Evolutionary conservation across 305 asterid genomes (phyloP).

Genomic region (Euphrasia arctica): DNA sequence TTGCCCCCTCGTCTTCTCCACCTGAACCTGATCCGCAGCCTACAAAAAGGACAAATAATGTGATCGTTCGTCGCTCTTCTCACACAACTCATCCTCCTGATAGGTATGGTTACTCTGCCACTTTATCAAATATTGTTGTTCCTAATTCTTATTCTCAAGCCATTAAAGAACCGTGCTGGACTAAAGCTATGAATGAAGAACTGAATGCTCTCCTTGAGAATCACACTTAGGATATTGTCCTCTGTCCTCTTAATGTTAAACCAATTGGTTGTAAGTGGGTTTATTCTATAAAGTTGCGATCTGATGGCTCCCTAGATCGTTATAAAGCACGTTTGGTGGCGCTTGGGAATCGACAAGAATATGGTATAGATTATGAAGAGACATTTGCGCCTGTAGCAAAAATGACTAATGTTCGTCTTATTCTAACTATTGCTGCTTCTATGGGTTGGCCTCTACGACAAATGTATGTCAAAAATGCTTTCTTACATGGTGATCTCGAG

Average conservation of each 20-base stretch:
- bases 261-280: constrained; percentile 20
- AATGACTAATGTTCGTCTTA: background rate
- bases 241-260: background rate
- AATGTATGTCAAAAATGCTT: constrained; percentile 1
- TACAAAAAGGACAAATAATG: background rate
- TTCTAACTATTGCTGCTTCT: background rate
- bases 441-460: background rate
- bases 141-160: background rate
- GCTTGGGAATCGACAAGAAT: constrained; percentile 7
- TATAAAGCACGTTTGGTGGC: constrained; percentile 7
- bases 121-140: background rate
- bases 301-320: background rate
- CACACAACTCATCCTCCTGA: background rate
- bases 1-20: no score
- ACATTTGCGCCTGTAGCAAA: constrained; percentile 6
- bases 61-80: background rate
- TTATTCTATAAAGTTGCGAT: background rate
- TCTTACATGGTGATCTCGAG: background rate
- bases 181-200: constrained; percentile 6
- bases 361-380: background rate
- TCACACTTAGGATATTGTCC: background rate
- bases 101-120: background rate
- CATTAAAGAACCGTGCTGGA: background rate
- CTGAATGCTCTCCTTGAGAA: background rate
- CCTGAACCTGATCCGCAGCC: no score